Conservation (phyloP, 306 rosid genomes). For the Vachellia collinsii region DNA sequence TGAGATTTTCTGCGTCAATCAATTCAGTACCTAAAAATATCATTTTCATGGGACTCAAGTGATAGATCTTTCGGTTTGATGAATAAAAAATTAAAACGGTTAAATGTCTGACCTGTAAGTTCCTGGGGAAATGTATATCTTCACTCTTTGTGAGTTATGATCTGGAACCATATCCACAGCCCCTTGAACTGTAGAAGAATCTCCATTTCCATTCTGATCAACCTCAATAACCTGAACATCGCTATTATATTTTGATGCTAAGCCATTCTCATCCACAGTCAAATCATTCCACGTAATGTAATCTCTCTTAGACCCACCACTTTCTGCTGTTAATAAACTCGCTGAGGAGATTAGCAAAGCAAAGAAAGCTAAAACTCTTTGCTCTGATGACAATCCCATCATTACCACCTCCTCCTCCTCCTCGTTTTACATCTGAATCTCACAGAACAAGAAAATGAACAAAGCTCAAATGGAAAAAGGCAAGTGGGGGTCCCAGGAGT, state of each 20-base stretch:
- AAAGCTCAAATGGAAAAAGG: constrained; percentile 25
- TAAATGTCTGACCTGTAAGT: constrained; percentile 63
- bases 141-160: constrained; percentile 58
- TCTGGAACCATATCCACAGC: constrained; percentile 83
- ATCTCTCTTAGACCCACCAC: constrained; percentile 24
- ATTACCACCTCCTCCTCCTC: not conserved
- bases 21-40: not conserved
- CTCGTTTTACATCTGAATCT: not conserved
- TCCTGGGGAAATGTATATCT: constrained; percentile 82
- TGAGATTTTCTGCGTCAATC: too few species aligned
- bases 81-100: not conserved
- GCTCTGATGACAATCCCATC: constrained; percentile 6
- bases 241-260: constrained; percentile 22
- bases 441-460: not conserved
- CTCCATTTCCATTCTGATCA: constrained; percentile 62
- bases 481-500: constrained; percentile 13
- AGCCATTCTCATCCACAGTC: constrained; percentile 49
- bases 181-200: constrained; percentile 82
- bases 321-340: constrained; percentile 30
- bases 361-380: constrained; percentile 34
- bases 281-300: constrained; percentile 86
- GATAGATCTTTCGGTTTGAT: not conserved
- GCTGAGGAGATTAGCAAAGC: constrained; percentile 25
- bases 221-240: constrained; percentile 58
- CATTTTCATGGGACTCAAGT: not conserved